Percentiles rank a stretch among this genome's conserved stretches.
Conservation (phyloP, 768 basidiomycete genomes). For the Xerocomellus chrysenteron region DNA sequence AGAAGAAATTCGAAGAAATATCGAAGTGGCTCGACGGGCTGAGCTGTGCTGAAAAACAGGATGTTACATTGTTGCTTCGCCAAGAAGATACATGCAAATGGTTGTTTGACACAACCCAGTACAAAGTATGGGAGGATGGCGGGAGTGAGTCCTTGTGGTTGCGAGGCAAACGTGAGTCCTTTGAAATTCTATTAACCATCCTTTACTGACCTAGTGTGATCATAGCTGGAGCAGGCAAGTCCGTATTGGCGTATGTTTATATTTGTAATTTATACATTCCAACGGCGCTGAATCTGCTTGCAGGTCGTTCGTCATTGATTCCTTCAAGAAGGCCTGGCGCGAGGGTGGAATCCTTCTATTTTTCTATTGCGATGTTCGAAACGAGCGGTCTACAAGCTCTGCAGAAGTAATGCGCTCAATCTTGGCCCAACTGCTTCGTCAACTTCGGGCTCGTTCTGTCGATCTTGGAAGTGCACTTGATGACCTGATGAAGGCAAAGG, state of each 20-base stretch:
- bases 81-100: slow-evolving; percentile 3
- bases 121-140: not conserved
- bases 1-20: not conserved
- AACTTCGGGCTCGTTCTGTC: not conserved
- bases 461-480: not conserved
- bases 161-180: slow-evolving; percentile 1
- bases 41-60: slow-evolving; percentile 5
- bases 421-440: not conserved
- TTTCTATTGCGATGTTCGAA: slow-evolving; percentile 3
- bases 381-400: not conserved
- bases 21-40: slow-evolving; percentile 3
- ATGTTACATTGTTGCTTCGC: not conserved
- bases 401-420: slow-evolving; percentile 3
- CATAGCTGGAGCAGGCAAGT: slow-evolving; percentile 7
- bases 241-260: slow-evolving; percentile 6
- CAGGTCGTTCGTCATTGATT: slow-evolving; percentile 4
- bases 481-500: not conserved
- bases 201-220: not conserved
- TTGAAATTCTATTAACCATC: too few species aligned
- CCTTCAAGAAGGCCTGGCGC: not conserved
- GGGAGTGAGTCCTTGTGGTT: not conserved
- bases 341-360: not conserved
- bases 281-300: not conserved
- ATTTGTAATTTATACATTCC: not conserved
- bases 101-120: not conserved